Base-by-base conservation (phyloP, 305 asterid species). In the Fraxinus velutina region DNA sequence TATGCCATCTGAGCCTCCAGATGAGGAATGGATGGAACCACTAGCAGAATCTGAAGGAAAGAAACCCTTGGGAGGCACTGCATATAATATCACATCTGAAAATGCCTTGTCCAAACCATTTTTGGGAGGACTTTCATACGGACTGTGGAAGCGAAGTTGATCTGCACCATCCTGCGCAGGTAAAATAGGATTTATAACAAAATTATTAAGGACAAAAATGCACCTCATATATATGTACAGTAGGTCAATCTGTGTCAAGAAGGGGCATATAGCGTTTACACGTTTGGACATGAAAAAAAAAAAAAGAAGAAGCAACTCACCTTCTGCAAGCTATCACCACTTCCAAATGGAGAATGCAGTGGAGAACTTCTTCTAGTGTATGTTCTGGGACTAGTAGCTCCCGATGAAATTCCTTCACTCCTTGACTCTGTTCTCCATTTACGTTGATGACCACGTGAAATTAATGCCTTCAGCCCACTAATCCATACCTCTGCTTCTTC, bases 401-500 rank as follows among this genome's bases (percentile, higher is more conserved):
- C 94, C 24, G 97, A 92, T 82, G 93, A 90, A 81, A 91, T 85
- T 78, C 97, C 94, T 81, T 92, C 97, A 81, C 95, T 92, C 87
- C 92, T 90, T 70, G 95, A 90, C 84, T 92, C 97, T 32, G 88
- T 87, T 85, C 92, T 89, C 95, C 95, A 90, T 86, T 89, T 91
- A 42, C 92, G 91, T 82, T 91, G 93, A 83, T 90, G 92, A 84
- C 92, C 86, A 30, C 92, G 95, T 82, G 95, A 89, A 83, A 92
- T 85, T 90, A 92, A 87, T 77, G 97, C 92, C 88, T 92, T 91
- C 44, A 92, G 91, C 85, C 97, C 95, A 81, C 95, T 92, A 86
- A 92, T 90, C 97, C 97, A 92, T 66, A 90, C 97, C 91, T 92
- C 97, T 21, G 97, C 97, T 90, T 92, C 97, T 85, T 92, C 97